Evolutionary conservation across 257 asterid species (phyloP).

Genomic region (Lithospermum erythrorhizon): DNA sequence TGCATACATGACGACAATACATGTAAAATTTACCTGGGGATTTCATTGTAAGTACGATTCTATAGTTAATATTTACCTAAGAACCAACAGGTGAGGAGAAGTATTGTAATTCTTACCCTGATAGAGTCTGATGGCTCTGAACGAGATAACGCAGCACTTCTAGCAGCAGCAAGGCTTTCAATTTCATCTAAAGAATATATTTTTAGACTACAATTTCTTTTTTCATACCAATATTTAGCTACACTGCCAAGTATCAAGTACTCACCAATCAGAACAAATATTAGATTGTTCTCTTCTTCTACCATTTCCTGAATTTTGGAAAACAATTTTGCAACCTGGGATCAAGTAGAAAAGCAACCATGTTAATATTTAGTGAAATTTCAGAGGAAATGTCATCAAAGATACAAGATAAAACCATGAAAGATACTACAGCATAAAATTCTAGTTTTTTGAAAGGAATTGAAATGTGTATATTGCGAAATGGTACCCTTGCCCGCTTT

Average conservation of each 20-base stretch:
- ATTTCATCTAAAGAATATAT: conserved; percentile 65
- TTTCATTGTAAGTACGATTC: background rate
- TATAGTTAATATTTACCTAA: too few species aligned
- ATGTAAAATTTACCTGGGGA: background rate
- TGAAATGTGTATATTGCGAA: too few species aligned
- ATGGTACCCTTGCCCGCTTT: too few species aligned
- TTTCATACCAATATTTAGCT: conserved; percentile 3
- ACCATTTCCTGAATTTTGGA: conserved; percentile 93
- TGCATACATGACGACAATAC: background rate
- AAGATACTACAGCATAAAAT: too few species aligned
- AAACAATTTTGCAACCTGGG: conserved; percentile 92
- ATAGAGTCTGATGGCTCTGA: conserved; percentile 99
- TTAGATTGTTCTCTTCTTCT: conserved; percentile 83
- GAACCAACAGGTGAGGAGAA: background rate
- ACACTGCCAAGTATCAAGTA: conserved; percentile 8
- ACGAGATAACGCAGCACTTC: conserved; percentile 95
- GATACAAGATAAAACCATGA: background rate
- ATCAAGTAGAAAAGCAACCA: conserved; percentile 6
- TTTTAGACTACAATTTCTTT: conserved; percentile 8
- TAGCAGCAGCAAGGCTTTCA: conserved; percentile 99
- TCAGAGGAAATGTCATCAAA: background rate
- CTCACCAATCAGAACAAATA: conserved; percentile 97
- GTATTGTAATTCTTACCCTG: conserved; percentile 36
- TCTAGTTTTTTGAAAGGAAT: too few species aligned
- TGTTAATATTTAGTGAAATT: background rate